Evolutionary conservation across 495 filamentous ascomycete species (phyloP).

Genomic region (Aspergillus saccharolyticus): DNA sequence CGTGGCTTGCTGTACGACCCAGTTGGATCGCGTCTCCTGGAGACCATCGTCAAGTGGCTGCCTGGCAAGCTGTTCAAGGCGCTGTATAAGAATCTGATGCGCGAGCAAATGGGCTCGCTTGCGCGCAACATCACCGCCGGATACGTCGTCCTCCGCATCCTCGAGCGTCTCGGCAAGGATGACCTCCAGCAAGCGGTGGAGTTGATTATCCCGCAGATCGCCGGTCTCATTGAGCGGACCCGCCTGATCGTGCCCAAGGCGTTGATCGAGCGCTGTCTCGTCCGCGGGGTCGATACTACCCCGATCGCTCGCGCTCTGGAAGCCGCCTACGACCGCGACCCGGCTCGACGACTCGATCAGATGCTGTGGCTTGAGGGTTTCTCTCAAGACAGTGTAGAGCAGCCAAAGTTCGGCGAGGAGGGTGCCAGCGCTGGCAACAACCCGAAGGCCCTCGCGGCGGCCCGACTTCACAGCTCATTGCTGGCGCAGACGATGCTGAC

Average conservation of each 20-base stretch:
- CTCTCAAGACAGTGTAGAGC: constrained; percentile 30
- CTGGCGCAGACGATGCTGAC: constrained; percentile 62
- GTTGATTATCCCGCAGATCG: constrained; percentile 62
- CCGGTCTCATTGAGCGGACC: constrained; percentile 62
- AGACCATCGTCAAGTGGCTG: constrained; percentile 71
- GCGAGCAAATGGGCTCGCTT: constrained; percentile 66
- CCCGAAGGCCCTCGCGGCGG: constrained; percentile 28
- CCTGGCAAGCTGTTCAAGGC: constrained; percentile 87
- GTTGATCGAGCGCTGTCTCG: constrained; percentile 74
- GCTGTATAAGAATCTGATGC: constrained; percentile 69
- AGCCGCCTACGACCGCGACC: constrained; percentile 51
- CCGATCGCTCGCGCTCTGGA: constrained; percentile 57
- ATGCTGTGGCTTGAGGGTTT: constrained; percentile 49
- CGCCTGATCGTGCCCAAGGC: constrained; percentile 73
- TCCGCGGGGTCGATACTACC: constrained; percentile 58
- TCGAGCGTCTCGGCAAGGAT: constrained; percentile 79
- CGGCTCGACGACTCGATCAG: constrained; percentile 48
- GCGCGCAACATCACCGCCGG: constrained; percentile 84
- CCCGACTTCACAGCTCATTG: constrained; percentile 59
- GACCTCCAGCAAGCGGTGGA: constrained; percentile 67
- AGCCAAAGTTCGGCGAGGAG: constrained; percentile 26
- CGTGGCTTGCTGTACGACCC: constrained; percentile 82
- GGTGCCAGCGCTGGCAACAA: constrained; percentile 15
- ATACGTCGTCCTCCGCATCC: constrained; percentile 72
- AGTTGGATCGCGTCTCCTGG: constrained; percentile 82